phyloP scores from a whole-genome alignment of 352 stramenopile genomes.

The Pythium folliculosum region DNA sequence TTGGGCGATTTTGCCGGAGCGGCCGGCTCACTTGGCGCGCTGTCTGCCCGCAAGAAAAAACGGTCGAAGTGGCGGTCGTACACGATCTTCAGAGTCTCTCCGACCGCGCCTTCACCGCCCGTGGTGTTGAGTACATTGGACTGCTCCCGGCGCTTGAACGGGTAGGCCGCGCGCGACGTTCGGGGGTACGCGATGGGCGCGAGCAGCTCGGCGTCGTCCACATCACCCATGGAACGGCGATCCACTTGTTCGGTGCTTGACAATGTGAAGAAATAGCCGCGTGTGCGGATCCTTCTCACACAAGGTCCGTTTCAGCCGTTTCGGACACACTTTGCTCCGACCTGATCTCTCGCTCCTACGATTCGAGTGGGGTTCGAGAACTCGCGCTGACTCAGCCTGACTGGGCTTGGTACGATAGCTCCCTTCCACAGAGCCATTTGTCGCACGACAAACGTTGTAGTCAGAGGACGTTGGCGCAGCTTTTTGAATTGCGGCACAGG shows the following conservation, averaged over 20 bases:
- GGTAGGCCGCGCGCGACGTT: not conserved
- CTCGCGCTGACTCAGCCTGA: too few species aligned
- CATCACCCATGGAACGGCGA: not conserved
- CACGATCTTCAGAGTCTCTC: slow-evolving; percentile 27
- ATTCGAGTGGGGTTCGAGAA: too few species aligned
- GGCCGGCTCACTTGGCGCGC: not conserved
- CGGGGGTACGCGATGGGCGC: not conserved
- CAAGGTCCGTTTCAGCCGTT: slow-evolving; percentile 3
- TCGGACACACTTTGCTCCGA: not conserved
- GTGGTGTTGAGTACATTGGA: not conserved
- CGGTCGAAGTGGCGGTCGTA: slow-evolving; percentile 48
- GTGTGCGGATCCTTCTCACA: not conserved
- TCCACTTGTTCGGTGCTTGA: not conserved
- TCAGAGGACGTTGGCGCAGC: too few species aligned
- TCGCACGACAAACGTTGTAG: too few species aligned
- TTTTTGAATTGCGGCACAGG: too few species aligned
- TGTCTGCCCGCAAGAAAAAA: slow-evolving; percentile 49
- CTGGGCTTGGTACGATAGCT: too few species aligned
- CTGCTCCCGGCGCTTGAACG: not conserved
- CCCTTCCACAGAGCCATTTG: too few species aligned
- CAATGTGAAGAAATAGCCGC: not conserved
- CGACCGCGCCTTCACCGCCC: not conserved
- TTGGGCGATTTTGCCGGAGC: not conserved
- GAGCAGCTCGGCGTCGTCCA: slow-evolving; percentile 8
- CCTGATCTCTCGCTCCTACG: too few species aligned